Base-by-base conservation (phyloP, 768 basidiomycete genomes). In the Mycena capillaripes region DNA sequence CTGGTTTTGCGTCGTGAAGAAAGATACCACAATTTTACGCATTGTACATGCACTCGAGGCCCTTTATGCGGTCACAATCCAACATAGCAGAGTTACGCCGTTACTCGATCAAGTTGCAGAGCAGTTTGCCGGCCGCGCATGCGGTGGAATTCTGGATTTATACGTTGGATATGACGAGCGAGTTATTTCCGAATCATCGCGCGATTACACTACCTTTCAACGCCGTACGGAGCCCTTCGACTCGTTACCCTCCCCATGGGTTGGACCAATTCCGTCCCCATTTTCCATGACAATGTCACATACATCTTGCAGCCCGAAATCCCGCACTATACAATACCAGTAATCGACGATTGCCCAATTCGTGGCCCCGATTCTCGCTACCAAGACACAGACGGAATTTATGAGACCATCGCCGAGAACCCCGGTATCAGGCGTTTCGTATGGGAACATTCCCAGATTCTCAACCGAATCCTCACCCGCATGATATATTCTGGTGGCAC, bases 381-480 rank as follows among this genome's bases (percentile, higher is more conserved):
- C 12, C 50, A 52, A 27, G 25, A 27, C 50, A 16, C 9, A 6
- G 50, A 27, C 14, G 50, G 50, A 25, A 27, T 6, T 16, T 52
- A 52, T 25, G 77, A 81, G 36, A 59, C 60, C 0, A 73, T 81
- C 17, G 68, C 78, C 12, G 73, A 73, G 17, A 82, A 82, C 62
- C 73, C 75, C 1, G 68, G 75, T 10, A 80, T 82, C n/a, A 70
- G 80, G 0, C 69, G 75, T 42, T 42, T 42, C 40, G 40, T 42
- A 42, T 84, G 81, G 81, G 82, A 84, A 66, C 84, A 86, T 69
- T 71, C 81, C 2, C 46, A 42, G 17, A 17, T 42, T 42, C 40
- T 42, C 40, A 42, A 42, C 40, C 40, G 8, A 7, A 42, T 42
- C 40, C 16, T 42, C 8, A 42, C 40, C 4, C 69, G 78, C 3